Base-by-base conservation (phyloP, 2,329 filamentous ascomycete species). In the Simplicillium aogashimaense region DNA sequence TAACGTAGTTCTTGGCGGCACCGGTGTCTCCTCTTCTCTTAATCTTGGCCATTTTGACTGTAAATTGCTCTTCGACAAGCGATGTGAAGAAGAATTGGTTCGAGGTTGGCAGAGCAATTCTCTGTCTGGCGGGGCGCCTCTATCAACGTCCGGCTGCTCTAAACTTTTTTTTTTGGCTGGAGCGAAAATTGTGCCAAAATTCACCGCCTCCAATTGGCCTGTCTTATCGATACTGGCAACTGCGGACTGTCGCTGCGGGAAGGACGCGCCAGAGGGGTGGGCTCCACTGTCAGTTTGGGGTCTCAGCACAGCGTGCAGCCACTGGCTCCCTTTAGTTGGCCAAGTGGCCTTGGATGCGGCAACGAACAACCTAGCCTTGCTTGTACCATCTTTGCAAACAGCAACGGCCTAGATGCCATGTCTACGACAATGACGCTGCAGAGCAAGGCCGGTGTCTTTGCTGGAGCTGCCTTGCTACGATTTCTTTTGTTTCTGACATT, bases 1-100 rank as follows among this genome's bases (percentile, higher is more conserved):
- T 98, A 54, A 98, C 88, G 72, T 90, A 98, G 76, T 98, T 98
- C 70, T 92, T 95, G 69, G 89, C 88, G 63, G 87, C 83, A 63
- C 92, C 92, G 60, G 89, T 74, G 61, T 85, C 80, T 59, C 89
- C 89, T 70, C 90, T 95, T 75, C 86, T 94, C 80, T 92, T 94
- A 54, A 89, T 82, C 55, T 79, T 81, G 41, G 69, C 77, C 87
- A 94, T 76, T 51, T 47, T 59, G 48, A 43, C 13, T 29, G 39
- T 17, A 28, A 35, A 39, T 38, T 25, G 30, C 5, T 25, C 20
- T 25, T 25, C 20, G 9, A 9, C 20, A 25, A 9, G 38, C 36
- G 37, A 37, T 38, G 43, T 39, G 29, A 45, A 35, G 32, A 42
- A 41, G 33, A 33, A 14, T 41, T 36, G 40, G 36, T 36, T 35